Evolutionary conservation across 2,329 filamentous ascomycete species (phyloP).

Genomic region (Ophiognomonia clavigignenti-juglandacearum): DNA sequence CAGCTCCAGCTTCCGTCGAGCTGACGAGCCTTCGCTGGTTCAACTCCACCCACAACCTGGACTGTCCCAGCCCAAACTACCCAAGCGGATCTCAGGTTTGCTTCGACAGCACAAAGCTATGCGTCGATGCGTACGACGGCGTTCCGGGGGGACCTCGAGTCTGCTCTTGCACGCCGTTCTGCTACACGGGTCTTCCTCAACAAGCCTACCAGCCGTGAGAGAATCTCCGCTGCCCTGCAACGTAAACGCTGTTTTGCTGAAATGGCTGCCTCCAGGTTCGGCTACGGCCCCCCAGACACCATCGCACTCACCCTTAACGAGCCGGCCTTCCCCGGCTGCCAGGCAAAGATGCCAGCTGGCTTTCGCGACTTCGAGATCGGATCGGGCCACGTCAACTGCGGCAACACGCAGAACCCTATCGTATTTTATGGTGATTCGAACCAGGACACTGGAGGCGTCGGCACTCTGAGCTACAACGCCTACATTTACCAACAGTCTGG

Average conservation of each 20-base stretch:
- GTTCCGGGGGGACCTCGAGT: not conserved
- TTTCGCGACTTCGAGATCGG: conserved; percentile 3
- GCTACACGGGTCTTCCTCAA: not conserved
- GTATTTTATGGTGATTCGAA: conserved; percentile 5
- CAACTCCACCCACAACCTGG: conserved; percentile 10
- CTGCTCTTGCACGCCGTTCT: conserved; percentile 3
- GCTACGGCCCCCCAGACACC: not conserved
- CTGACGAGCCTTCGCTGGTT: conserved; percentile 7
- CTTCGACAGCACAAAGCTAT: conserved; percentile 2
- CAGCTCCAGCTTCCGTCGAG: not conserved
- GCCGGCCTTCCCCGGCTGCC: not conserved
- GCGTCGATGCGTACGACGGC: not conserved
- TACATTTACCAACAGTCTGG: not conserved
- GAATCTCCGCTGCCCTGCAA: too few relatives aligned
- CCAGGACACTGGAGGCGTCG: not conserved
- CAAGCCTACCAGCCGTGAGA: conserved; percentile 5
- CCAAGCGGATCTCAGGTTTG: not conserved
- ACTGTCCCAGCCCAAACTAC: conserved; percentile 4
- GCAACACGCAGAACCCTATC: not conserved
- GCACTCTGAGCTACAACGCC: conserved; percentile 1
- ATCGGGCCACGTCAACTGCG: conserved; percentile 6
- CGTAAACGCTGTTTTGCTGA: not conserved
- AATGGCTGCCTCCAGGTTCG: not conserved
- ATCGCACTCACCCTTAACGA: conserved; percentile 1
- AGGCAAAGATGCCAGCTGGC: not conserved